Evolutionary conservation across 306 rosid genomes (phyloP).

Genomic region (Fagus sylvatica): DNA sequence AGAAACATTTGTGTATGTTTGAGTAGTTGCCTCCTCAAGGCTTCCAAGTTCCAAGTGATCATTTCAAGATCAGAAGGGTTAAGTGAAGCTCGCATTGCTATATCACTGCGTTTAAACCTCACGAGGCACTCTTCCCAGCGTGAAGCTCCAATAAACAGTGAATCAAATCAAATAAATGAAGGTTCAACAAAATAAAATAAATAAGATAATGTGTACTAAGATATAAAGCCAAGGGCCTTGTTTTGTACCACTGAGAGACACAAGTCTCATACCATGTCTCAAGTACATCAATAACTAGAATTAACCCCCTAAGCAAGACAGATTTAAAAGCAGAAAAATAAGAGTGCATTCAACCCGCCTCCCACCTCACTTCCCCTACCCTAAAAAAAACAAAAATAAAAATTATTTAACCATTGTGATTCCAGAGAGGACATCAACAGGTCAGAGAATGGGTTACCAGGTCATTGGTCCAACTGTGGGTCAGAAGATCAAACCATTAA

Average conservation of each 20-base stretch:
- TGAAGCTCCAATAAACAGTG: constrained; percentile 43
- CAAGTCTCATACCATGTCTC: background rate
- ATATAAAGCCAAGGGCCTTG: background rate
- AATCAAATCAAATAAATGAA: background rate
- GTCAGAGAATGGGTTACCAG: background rate
- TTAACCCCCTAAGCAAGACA: background rate
- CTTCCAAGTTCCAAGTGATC: constrained; percentile 35
- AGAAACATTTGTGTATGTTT: constrained; percentile 19
- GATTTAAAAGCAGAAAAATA: background rate
- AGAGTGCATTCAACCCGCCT: background rate
- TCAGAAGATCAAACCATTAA: background rate
- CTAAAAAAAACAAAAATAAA: too few relatives aligned
- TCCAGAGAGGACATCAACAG: background rate
- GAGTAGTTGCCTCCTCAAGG: constrained; percentile 19
- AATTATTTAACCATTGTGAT: background rate
- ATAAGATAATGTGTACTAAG: background rate
- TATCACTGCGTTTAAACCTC: constrained; percentile 48
- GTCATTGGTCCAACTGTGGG: background rate
- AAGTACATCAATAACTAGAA: background rate
- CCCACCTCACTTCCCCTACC: too few relatives aligned
- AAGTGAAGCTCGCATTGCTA: constrained; percentile 23
- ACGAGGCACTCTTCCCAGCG: constrained; percentile 19
- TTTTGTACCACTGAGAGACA: background rate
- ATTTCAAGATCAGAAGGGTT: constrained; percentile 28
- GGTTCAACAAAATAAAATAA: background rate